phyloP scores from a whole-genome alignment of 208 protist genomes.

The Chromosphaera perkinsii region DNA sequence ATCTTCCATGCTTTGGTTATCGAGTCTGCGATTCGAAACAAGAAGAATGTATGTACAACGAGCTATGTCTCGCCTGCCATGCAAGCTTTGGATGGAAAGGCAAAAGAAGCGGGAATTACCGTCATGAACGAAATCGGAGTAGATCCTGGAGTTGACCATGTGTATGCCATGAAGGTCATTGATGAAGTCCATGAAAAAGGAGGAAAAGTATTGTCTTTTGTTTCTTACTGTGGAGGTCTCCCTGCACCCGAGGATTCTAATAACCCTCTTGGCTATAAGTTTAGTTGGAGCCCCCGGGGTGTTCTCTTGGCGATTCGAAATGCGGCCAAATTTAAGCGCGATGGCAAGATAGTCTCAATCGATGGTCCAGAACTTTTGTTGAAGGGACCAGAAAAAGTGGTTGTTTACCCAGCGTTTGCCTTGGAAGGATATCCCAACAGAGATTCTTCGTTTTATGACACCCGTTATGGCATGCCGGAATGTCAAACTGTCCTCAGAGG shows the following conservation, averaged over 20 bases:
- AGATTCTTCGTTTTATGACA: constrained; percentile 49
- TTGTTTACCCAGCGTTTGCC: constrained; percentile 35
- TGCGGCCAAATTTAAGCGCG: constrained; percentile 37
- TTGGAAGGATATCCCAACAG: constrained; percentile 56
- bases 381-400: constrained; percentile 11
- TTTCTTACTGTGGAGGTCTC: constrained; percentile 61
- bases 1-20: constrained; percentile 46
- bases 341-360: constrained; percentile 31
- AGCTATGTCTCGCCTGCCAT: constrained; percentile 59
- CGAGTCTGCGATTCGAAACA: constrained; percentile 47
- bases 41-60: constrained; percentile 67
- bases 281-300: constrained; percentile 64
- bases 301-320: constrained; percentile 53
- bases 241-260: constrained; percentile 61
- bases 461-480: constrained; percentile 48
- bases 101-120: constrained; percentile 25
- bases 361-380: constrained; percentile 19
- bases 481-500: constrained; percentile 45
- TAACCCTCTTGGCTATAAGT: constrained; percentile 75
- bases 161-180: constrained; percentile 54
- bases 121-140: constrained; percentile 69
- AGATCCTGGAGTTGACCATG: constrained; percentile 69
- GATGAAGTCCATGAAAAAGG: constrained; percentile 51
- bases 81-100: constrained; percentile 26
- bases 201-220: constrained; percentile 37